phyloP scores from a whole-genome alignment of 768 basidiomycete genomes.

The Chalciporus pseudorubinellus region DNA sequence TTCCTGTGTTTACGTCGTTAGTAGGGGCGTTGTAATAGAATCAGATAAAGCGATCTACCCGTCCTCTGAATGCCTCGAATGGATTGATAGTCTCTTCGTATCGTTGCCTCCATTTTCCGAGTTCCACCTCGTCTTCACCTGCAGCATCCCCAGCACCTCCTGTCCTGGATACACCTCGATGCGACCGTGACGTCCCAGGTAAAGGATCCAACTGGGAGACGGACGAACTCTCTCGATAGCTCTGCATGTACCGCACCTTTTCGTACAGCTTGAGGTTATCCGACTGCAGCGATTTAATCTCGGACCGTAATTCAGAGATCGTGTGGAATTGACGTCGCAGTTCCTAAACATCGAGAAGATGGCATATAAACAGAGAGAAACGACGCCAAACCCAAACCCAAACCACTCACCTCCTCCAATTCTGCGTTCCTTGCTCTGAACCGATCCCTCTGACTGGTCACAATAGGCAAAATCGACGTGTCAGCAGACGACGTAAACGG shows the following conservation, averaged over 20 bases:
- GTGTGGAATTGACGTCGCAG: constrained; percentile 92
- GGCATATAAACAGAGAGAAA: no score
- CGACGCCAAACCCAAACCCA: neutral
- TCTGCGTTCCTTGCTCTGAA: constrained; percentile 97
- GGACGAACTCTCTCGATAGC: constrained; percentile 76
- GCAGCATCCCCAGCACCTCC: constrained; percentile 25
- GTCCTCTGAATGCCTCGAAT: constrained; percentile 94
- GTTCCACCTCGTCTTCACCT: constrained; percentile 52
- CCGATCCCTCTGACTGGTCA: constrained; percentile 95
- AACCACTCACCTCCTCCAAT: constrained; percentile 75
- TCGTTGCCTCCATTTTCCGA: constrained; percentile 84
- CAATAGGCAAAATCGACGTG: constrained; percentile 95
- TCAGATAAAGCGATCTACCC: constrained; percentile 55
- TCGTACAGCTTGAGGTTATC: constrained; percentile 99
- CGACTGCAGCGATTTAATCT: constrained; percentile 87
- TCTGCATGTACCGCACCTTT: constrained; percentile 98
- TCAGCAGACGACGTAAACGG: constrained; percentile 77
- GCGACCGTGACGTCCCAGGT: constrained; percentile 36
- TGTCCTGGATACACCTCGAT: constrained; percentile 2
- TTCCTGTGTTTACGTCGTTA: constrained; percentile 55
- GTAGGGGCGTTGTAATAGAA: neutral
- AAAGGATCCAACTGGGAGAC: constrained; percentile 70
- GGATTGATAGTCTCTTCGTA: constrained; percentile 99
- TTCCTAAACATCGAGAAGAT: constrained; percentile 63
- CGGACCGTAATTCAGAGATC: constrained; percentile 89